These are phyloP conservation scores for Epichloe scottii DNA, from an alignment of 2,329 filamentous ascomycete species.

Conservation along the genomic window DNA sequence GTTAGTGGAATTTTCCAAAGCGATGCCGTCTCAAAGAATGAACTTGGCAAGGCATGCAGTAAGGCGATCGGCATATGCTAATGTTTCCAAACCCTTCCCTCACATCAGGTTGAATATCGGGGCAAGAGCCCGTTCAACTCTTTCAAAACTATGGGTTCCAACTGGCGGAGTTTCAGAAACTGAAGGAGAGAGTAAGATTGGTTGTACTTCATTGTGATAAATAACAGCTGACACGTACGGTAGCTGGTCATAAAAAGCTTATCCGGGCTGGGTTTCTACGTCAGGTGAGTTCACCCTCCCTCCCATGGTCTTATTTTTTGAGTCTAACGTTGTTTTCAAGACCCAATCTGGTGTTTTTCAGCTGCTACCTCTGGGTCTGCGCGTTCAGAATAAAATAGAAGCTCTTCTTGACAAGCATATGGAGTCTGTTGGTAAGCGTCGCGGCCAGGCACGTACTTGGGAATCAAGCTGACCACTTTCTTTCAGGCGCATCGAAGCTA, in stretches of 20 bases:
- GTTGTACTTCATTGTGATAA: neutral
- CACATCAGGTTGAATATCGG: constrained; percentile 3
- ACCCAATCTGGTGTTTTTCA: constrained; percentile 88
- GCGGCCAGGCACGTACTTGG: neutral
- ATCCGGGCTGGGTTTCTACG: constrained; percentile 61
- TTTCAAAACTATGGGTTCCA: constrained; percentile 71
- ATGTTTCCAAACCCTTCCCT: constrained; percentile 13
- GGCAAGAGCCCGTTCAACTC: constrained; percentile 17
- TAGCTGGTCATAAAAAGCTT: constrained; percentile 55
- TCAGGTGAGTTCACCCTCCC: constrained; percentile 38
- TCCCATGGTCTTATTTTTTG: constrained; percentile 1
- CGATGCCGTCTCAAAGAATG: constrained; percentile 10
- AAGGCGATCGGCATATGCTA: constrained; percentile 2
- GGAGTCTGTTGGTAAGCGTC: constrained; percentile 49
- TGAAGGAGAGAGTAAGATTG: constrained; percentile 37
- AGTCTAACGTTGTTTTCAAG: constrained; percentile 25
- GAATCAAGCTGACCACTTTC: neutral
- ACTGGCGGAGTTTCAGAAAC: constrained; percentile 53
- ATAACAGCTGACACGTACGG: constrained; percentile 9
- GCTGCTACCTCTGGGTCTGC: constrained; percentile 71
- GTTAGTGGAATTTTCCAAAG: neutral
- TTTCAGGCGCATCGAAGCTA: constrained; percentile 60
- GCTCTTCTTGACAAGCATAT: constrained; percentile 80
- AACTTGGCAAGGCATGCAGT: constrained; percentile 6
- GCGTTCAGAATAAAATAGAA: constrained; percentile 84